A percentile compares a stretch with the other conserved stretches of the same genome.
Conservation (phyloP, 1,139 yeast species). For the Arxiozyma telluris region DNA sequence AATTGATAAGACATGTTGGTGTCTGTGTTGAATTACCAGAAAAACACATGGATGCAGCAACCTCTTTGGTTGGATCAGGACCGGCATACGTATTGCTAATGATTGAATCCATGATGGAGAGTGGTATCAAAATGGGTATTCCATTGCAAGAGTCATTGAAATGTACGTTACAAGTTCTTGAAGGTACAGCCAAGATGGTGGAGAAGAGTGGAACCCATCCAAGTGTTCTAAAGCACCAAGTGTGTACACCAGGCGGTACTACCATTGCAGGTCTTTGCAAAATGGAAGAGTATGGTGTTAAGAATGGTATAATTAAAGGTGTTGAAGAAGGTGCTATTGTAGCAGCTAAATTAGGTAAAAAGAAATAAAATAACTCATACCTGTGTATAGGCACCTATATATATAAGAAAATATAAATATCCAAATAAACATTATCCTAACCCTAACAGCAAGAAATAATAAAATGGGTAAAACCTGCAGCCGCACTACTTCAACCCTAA, state of each 20-base stretch:
- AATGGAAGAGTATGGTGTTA: conserved; percentile 85
- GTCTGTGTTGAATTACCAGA: conserved; percentile 68
- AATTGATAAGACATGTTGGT: conserved; percentile 58
- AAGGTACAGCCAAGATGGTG: conserved; percentile 94
- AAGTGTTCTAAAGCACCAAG: conserved; percentile 78
- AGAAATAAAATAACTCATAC: conserved; percentile 19
- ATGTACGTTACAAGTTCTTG: conserved; percentile 92
- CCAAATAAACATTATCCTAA: too few species aligned
- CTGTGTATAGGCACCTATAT: not conserved
- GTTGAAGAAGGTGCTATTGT: conserved; percentile 84
- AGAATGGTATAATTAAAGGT: conserved; percentile 80
- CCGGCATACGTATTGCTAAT: conserved; percentile 89
- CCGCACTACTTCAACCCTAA: too few species aligned
- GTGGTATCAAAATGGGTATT: conserved; percentile 91
- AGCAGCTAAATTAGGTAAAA: conserved; percentile 71
- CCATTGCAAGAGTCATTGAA: conserved; percentile 76
- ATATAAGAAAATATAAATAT: too few species aligned
- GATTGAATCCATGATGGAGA: conserved; percentile 88
- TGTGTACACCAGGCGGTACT: conserved; percentile 97
- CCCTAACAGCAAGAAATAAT: too few species aligned
- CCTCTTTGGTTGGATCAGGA: conserved; percentile 91
- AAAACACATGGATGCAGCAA: conserved; percentile 93
- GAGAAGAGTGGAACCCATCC: conserved; percentile 78
- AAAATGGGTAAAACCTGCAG: too few species aligned
- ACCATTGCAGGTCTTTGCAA: conserved; percentile 91